A percentile compares a stretch with the other conserved stretches of the same genome.
Evolutionary conservation across 2,329 filamentous ascomycete genomes (phyloP).

Genomic region (Alternaria sp.): DNA sequence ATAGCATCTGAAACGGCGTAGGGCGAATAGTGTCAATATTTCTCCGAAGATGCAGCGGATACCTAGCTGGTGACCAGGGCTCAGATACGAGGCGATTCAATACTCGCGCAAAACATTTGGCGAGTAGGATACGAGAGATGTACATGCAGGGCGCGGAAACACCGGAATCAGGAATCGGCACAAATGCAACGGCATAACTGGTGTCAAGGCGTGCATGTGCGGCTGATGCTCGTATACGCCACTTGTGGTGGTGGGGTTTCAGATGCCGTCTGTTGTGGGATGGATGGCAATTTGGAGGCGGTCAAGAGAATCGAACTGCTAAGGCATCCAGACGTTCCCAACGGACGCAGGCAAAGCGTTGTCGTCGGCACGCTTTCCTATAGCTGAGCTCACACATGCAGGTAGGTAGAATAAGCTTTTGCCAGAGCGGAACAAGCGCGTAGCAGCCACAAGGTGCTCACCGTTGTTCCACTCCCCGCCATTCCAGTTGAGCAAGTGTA

Average conservation of each 20-base stretch:
- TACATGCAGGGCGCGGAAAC: slow-evolving; percentile 17
- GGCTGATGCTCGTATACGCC: slow-evolving; percentile 19
- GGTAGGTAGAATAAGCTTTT: slow-evolving; percentile 12
- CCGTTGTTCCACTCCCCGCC: slow-evolving; percentile 6
- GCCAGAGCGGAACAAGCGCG: slow-evolving; percentile 8
- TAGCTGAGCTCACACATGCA: slow-evolving; percentile 9
- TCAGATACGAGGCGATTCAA: slow-evolving; percentile 1
- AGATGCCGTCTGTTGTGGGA: background rate
- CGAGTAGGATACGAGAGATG: slow-evolving; percentile 2
- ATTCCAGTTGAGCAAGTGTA: background rate
- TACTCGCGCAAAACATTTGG: slow-evolving; percentile 2
- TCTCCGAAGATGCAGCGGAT: slow-evolving; percentile 9
- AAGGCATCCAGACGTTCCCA: slow-evolving; percentile 7
- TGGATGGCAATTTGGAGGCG: slow-evolving; percentile 3
- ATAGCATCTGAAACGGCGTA: background rate
- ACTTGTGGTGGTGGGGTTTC: slow-evolving; percentile 4
- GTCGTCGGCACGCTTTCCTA: slow-evolving; percentile 16
- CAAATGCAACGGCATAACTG: background rate
- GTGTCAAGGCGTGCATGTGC: slow-evolving; percentile 20
- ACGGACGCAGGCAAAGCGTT: slow-evolving; percentile 5
- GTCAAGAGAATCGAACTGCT: slow-evolving; percentile 2
- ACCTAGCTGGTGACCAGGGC: slow-evolving; percentile 1
- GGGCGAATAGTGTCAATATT: slow-evolving; percentile 4
- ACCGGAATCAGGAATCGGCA: slow-evolving; percentile 6
- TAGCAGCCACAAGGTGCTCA: slow-evolving; percentile 13